These are phyloP conservation scores for Pythium sukuiense DNA, from an alignment of 352 stramenopile species.

Conservation along the genomic window DNA sequence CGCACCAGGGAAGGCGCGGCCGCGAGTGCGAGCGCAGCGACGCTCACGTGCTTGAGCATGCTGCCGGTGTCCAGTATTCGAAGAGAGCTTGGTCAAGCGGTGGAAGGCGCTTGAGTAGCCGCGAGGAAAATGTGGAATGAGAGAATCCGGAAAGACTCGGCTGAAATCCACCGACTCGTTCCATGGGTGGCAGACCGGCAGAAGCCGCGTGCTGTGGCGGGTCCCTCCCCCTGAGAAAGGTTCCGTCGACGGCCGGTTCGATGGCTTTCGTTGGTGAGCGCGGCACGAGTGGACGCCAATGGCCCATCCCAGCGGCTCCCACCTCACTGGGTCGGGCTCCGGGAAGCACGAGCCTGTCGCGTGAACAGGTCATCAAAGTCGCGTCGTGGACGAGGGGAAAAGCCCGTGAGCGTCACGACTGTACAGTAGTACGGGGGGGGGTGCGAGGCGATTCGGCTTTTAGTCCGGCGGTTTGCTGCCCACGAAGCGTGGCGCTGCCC, in stretches of 20 bases:
- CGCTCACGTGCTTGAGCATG: constrained; percentile 8
- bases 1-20: constrained; percentile 5
- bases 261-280: neutral
- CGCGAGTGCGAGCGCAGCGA: constrained; percentile 18
- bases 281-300: neutral
- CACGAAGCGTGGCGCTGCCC: neutral
- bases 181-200: neutral
- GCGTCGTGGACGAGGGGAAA: neutral
- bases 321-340: too few relatives aligned
- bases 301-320: neutral
- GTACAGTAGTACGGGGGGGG: too few relatives aligned
- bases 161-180: too few relatives aligned
- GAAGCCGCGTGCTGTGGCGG: neutral
- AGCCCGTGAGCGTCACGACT: neutral
- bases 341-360: too few relatives aligned
- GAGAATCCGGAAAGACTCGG: neutral
- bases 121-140: neutral
- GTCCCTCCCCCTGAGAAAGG: neutral
- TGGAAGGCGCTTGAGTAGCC: neutral
- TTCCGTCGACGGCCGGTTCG: neutral
- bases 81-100: neutral
- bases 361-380: neutral
- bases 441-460: neutral
- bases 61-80: neutral
- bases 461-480: neutral